A percentile compares a stretch with the other conserved stretches of the same genome.
Evolutionary conservation across 805 yeast genomes (phyloP).

Genomic region (Cyberlindnera nakhonratchasimensis): DNA sequence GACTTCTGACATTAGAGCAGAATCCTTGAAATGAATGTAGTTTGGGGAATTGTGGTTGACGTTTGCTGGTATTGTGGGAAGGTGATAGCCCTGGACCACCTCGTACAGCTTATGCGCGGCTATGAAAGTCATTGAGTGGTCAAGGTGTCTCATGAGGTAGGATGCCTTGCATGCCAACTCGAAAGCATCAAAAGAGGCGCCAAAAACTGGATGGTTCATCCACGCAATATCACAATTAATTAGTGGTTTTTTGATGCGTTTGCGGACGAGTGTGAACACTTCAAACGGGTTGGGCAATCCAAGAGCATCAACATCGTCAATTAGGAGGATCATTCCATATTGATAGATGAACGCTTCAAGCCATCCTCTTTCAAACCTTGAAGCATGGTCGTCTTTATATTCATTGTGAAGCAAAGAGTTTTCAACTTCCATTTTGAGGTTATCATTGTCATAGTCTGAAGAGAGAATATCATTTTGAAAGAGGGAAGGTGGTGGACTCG

Average conservation of each 20-base stretch:
- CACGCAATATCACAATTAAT: slow-evolving; percentile 35
- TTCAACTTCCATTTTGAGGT: slow-evolving; percentile 21
- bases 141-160: slow-evolving; percentile 25
- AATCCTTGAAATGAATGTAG: slow-evolving; percentile 17
- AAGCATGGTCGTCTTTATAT: slow-evolving; percentile 4
- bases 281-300: slow-evolving; percentile 42
- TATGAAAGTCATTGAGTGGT: slow-evolving; percentile 9
- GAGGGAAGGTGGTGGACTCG: background rate
- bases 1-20: slow-evolving; percentile 16
- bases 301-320: slow-evolving; percentile 30
- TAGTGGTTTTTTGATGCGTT: slow-evolving; percentile 32
- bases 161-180: slow-evolving; percentile 35
- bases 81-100: slow-evolving; percentile 10
- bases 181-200: slow-evolving; percentile 35
- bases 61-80: slow-evolving; percentile 18
- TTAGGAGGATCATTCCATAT: slow-evolving; percentile 39
- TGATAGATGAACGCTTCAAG: slow-evolving; percentile 43
- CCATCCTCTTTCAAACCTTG: slow-evolving; percentile 32
- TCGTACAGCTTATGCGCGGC: slow-evolving; percentile 16
- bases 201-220: slow-evolving; percentile 42
- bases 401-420: slow-evolving; percentile 16
- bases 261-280: slow-evolving; percentile 33
- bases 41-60: slow-evolving; percentile 6
- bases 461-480: slow-evolving; percentile 1
- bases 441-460: slow-evolving; percentile 23